These are phyloP conservation scores for Yamadazyma nakazawae DNA, from an alignment of 805 yeast species.

Conservation along the genomic window DNA sequence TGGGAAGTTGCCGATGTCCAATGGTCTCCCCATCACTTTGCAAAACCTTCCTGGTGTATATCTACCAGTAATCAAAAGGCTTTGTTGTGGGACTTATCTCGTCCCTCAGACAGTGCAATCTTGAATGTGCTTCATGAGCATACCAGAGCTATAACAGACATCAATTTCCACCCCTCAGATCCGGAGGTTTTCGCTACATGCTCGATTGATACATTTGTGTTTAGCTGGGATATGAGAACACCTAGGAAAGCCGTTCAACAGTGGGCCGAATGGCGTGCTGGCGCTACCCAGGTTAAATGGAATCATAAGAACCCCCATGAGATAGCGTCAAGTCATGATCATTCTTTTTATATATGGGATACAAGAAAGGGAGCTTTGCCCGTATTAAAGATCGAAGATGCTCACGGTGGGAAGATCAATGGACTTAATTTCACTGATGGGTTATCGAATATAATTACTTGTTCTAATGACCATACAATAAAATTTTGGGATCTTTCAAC, in stretches of 20 bases:
- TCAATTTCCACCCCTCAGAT: slow-evolving; percentile 82
- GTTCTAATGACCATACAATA: slow-evolving; percentile 83
- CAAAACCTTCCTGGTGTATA: slow-evolving; percentile 86
- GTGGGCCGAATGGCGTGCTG: slow-evolving; percentile 94
- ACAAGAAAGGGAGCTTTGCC: slow-evolving; percentile 78
- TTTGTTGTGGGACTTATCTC: slow-evolving; percentile 83
- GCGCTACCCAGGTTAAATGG: slow-evolving; percentile 96
- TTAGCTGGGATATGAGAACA: slow-evolving; percentile 86
- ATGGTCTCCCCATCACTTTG: slow-evolving; percentile 85
- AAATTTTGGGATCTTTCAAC: slow-evolving; percentile 67
- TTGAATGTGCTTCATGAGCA: slow-evolving; percentile 88
- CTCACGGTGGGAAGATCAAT: slow-evolving; percentile 84
- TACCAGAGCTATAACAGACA: slow-evolving; percentile 91
- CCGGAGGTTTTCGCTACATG: slow-evolving; percentile 91
- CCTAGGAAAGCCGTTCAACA: slow-evolving; percentile 69
- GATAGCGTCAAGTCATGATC: slow-evolving; percentile 84
- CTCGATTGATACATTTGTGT: slow-evolving; percentile 83
- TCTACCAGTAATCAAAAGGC: slow-evolving; percentile 96
- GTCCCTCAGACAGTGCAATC: slow-evolving; percentile 69
- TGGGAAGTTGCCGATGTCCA: slow-evolving; percentile 99
- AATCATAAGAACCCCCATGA: slow-evolving; percentile 70
- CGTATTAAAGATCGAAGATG: slow-evolving; percentile 53
- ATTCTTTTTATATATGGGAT: slow-evolving; percentile 84
- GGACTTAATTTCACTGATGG: slow-evolving; percentile 80
- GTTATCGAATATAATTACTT: slow-evolving; percentile 61